A percentile compares a stretch with the other conserved stretches of the same genome.
Evolutionary conservation across 768 basidiomycete species (phyloP).

Genomic region (Pluteus cervinus): DNA sequence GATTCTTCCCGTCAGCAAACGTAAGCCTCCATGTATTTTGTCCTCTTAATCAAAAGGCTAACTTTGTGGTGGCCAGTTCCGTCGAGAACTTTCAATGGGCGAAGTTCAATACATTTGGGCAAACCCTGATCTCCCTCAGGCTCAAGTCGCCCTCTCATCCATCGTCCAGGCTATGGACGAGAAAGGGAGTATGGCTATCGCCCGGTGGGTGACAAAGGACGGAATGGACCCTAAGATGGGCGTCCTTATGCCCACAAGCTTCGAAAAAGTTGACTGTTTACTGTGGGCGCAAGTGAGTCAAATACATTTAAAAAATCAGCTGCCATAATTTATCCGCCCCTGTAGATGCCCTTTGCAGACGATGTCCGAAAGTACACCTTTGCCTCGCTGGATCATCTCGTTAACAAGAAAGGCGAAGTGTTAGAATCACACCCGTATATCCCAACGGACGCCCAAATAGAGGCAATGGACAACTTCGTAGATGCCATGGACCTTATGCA

Average conservation of each 20-base stretch:
- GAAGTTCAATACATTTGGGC: constrained; percentile 87
- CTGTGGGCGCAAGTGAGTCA: constrained; percentile 72
- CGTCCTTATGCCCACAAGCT: constrained; percentile 55
- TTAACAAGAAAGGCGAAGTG: constrained; percentile 68
- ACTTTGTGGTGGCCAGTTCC: constrained; percentile 46
- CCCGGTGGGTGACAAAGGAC: constrained; percentile 74
- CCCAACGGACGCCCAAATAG: constrained; percentile 70
- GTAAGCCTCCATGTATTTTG: constrained; percentile 30
- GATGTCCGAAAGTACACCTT: constrained; percentile 88
- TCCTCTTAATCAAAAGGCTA: constrained; percentile 1
- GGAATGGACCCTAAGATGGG: constrained; percentile 83
- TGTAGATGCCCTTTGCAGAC: constrained; percentile 91
- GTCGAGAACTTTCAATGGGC: constrained; percentile 75
- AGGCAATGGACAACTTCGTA: constrained; percentile 84
- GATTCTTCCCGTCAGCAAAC: constrained; percentile 67
- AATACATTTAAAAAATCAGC: neutral
- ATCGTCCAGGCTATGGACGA: constrained; percentile 77
- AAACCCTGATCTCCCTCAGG: constrained; percentile 53
- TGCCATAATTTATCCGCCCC: neutral
- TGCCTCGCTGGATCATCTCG: constrained; percentile 66
- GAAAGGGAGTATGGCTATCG: constrained; percentile 67
- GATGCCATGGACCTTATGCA: constrained; percentile 84
- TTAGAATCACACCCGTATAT: constrained; percentile 76
- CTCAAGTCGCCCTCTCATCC: constrained; percentile 84
- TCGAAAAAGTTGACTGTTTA: constrained; percentile 70